Conservation (phyloP, 768 basidiomycete species). For the Hericium rajendrae region DNA sequence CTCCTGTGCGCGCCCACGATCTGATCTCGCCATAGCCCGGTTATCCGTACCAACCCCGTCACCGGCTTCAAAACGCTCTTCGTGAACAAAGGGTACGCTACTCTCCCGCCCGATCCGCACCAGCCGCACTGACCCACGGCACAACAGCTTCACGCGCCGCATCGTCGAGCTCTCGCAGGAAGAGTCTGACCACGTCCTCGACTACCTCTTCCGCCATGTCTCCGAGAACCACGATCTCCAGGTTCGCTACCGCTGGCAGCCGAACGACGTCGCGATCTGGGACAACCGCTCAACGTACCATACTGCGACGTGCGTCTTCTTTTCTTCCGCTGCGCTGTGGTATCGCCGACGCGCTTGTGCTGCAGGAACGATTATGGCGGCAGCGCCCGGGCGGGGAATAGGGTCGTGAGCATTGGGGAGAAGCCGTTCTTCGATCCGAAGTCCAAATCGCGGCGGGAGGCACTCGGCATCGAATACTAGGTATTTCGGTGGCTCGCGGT, state of each 20-base stretch:
- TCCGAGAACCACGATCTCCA: slow-evolving; percentile 64
- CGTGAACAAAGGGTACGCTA: slow-evolving; percentile 53
- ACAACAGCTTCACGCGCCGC: slow-evolving; percentile 63
- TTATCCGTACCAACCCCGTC: slow-evolving; percentile 79
- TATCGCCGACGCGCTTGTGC: background rate
- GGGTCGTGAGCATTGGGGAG: slow-evolving; percentile 5
- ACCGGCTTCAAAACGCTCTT: slow-evolving; percentile 82
- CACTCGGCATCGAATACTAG: background rate
- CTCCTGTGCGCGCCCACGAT: slow-evolving; percentile 21
- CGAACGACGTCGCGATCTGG: slow-evolving; percentile 74
- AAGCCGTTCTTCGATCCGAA: slow-evolving; percentile 1
- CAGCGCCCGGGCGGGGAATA: background rate
- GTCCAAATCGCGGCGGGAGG: slow-evolving; percentile 1
- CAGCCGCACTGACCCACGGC: background rate
- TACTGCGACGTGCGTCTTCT: background rate
- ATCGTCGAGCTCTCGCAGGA: slow-evolving; percentile 73
- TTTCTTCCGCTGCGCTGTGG: background rate
- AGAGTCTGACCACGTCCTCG: slow-evolving; percentile 67
- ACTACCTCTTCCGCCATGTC: slow-evolving; percentile 64
- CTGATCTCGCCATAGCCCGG: slow-evolving; percentile 27
- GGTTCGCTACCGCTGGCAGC: slow-evolving; percentile 69
- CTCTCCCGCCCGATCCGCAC: background rate
- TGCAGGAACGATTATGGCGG: background rate
- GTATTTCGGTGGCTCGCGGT: background rate
- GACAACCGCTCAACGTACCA: slow-evolving; percentile 39